A percentile compares a stretch with the other conserved stretches of the same genome.
Evolutionary conservation across 768 basidiomycete genomes (phyloP).

Genomic region (Dentipellis fragilis): DNA sequence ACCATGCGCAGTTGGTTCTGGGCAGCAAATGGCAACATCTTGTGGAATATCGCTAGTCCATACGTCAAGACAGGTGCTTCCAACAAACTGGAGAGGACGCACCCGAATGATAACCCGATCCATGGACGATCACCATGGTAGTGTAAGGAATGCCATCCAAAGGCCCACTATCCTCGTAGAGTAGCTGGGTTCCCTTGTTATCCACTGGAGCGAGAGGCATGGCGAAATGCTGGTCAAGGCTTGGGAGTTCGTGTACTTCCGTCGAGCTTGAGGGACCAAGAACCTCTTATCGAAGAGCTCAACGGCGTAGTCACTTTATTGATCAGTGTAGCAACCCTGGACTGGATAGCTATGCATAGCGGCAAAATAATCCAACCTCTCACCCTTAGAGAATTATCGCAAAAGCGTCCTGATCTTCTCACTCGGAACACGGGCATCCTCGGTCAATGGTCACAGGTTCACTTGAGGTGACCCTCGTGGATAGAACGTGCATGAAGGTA

Average conservation of each 20-base stretch:
- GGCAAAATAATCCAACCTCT: not conserved
- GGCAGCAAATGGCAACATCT: not conserved
- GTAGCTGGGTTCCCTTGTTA: not conserved
- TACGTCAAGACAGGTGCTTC: not conserved
- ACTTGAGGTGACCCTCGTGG: no score
- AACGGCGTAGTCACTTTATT: no score
- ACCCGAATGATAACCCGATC: constrained; percentile 11
- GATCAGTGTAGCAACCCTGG: not conserved
- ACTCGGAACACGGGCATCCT: no score
- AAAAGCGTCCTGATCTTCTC: not conserved
- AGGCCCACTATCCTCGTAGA: constrained; percentile 10
- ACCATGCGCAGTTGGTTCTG: not conserved
- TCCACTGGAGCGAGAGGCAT: constrained; percentile 7
- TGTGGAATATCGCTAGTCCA: not conserved
- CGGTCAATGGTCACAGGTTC: no score
- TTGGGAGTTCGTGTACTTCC: not conserved
- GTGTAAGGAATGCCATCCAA: constrained; percentile 4
- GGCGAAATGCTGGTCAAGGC: not conserved
- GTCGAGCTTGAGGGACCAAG: not conserved
- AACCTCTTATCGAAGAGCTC: not conserved
- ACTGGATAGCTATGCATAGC: not conserved
- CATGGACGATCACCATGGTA: constrained; percentile 13
- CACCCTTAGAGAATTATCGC: not conserved
- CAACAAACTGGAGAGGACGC: not conserved
- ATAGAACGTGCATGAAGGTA: no score